These are phyloP conservation scores for Gastrolobium bilobum DNA, from an alignment of 306 rosid species.

Conservation along the genomic window DNA sequence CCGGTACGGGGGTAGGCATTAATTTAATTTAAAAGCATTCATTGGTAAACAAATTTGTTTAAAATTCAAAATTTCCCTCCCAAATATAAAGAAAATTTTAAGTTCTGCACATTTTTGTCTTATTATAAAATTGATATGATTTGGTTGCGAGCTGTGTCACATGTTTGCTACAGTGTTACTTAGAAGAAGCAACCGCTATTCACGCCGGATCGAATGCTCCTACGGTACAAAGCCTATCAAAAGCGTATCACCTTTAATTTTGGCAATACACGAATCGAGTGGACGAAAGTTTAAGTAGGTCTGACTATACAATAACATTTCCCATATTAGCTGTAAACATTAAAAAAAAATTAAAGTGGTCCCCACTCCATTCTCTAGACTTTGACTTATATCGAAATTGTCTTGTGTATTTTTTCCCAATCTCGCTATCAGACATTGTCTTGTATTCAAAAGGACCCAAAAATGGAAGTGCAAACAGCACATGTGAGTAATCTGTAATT, in stretches of 20 bases:
- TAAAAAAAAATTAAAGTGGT: not conserved
- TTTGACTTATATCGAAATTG: not conserved
- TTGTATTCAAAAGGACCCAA: too few relatives aligned
- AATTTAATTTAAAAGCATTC: not conserved
- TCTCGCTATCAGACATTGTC: too few relatives aligned
- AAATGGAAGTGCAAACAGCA: not conserved
- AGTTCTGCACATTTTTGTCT: not conserved
- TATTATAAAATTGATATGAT: not conserved
- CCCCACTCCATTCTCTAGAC: not conserved
- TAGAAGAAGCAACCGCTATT: not conserved
- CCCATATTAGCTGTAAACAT: not conserved
- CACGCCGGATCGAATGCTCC: not conserved
- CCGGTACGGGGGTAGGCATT: too few relatives aligned
- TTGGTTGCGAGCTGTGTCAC: not conserved
- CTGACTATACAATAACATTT: not conserved
- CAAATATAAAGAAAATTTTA: not conserved
- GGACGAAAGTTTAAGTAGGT: not conserved
- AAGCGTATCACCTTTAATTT: too few relatives aligned
- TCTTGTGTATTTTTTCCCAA: too few relatives aligned
- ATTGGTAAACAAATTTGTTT: not conserved
- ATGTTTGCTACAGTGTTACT: not conserved
- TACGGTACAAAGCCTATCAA: too few relatives aligned
- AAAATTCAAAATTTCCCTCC: conserved; percentile 36
- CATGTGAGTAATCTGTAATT: not conserved
- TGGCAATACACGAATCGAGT: too few relatives aligned